These are phyloP conservation scores for Jacaranda copaia DNA, from an alignment of 257 asterid genomes.

Conservation along the genomic window DNA sequence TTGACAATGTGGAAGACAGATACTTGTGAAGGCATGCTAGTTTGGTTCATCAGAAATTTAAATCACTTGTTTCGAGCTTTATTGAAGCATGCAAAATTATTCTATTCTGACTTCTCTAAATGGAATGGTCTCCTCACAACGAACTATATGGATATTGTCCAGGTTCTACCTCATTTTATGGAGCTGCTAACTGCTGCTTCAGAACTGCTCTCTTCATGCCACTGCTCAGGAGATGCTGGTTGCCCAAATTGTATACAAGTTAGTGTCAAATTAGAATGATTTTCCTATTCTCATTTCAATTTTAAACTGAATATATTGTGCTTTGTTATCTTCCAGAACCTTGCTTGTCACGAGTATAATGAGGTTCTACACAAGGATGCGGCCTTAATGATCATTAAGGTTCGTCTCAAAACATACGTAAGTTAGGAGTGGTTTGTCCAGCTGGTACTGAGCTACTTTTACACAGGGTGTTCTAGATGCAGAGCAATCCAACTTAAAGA, in stretches of 20 bases:
- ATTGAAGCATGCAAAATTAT: not conserved
- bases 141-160: conserved; percentile 26
- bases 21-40: not conserved
- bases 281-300: not conserved
- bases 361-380: conserved; percentile 95
- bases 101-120: not conserved
- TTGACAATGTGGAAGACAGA: not conserved
- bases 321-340: conserved; percentile 56
- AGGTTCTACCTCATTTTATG: conserved; percentile 80
- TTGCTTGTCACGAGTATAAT: conserved; percentile 77
- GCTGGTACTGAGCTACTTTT: conserved; percentile 20
- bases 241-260: conserved; percentile 95
- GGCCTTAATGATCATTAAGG: conserved; percentile 87
- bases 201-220: conserved; percentile 81
- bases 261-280: conserved; percentile 30
- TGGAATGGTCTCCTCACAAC: not conserved
- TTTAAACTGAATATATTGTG: conserved; percentile 2
- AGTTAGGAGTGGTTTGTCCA: conserved; percentile 1
- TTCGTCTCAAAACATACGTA: conserved; percentile 32
- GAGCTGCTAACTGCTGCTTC: conserved; percentile 82
- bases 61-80: not conserved
- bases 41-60: not conserved
- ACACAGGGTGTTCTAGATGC: conserved; percentile 75
- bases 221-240: conserved; percentile 80
- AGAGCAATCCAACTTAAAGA: conserved; percentile 48